phyloP scores from a whole-genome alignment of 495 filamentous ascomycete genomes.

The Penicillium paxilli region DNA sequence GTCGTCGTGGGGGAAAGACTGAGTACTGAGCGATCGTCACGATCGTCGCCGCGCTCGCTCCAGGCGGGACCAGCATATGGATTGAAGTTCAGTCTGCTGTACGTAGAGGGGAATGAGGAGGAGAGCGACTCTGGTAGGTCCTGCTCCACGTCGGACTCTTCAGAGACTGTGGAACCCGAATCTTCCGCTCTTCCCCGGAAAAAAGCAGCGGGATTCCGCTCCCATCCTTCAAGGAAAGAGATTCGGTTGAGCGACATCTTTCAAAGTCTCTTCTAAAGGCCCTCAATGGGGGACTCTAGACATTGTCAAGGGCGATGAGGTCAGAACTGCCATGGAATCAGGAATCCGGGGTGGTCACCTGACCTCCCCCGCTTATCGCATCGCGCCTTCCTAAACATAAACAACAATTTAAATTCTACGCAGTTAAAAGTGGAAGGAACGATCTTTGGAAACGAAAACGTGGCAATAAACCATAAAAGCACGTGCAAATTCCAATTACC shows the following conservation, averaged over 20 bases:
- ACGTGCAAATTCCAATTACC: too few species aligned
- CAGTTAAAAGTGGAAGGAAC: too few species aligned
- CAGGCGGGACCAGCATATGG: slow-evolving; percentile 45
- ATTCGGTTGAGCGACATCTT: slow-evolving; percentile 35
- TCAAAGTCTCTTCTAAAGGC: too few species aligned
- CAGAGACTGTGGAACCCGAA: slow-evolving; percentile 13
- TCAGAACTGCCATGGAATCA: not conserved
- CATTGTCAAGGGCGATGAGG: not conserved
- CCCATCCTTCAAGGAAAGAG: slow-evolving; percentile 47
- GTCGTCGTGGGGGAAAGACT: slow-evolving; percentile 24
- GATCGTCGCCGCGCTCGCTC: slow-evolving; percentile 33
- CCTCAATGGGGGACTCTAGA: too few species aligned
- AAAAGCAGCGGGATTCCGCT: slow-evolving; percentile 38
- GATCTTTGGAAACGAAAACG: not conserved
- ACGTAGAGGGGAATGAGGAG: slow-evolving; percentile 45
- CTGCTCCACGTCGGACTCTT: slow-evolving; percentile 29
- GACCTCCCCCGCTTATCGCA: not conserved
- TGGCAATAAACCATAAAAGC: not conserved
- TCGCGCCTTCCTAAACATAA: not conserved
- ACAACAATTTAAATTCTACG: too few species aligned
- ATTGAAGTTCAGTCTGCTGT: slow-evolving; percentile 46
- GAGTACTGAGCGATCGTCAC: slow-evolving; percentile 30
- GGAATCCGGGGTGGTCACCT: not conserved
- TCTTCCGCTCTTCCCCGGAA: slow-evolving; percentile 23
- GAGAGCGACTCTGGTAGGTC: slow-evolving; percentile 39